Percentiles rank a stretch among this genome's conserved stretches.
Evolutionary conservation across 202 grass and related monocot species (phyloP).

Genomic region (Setaria viridis): DNA sequence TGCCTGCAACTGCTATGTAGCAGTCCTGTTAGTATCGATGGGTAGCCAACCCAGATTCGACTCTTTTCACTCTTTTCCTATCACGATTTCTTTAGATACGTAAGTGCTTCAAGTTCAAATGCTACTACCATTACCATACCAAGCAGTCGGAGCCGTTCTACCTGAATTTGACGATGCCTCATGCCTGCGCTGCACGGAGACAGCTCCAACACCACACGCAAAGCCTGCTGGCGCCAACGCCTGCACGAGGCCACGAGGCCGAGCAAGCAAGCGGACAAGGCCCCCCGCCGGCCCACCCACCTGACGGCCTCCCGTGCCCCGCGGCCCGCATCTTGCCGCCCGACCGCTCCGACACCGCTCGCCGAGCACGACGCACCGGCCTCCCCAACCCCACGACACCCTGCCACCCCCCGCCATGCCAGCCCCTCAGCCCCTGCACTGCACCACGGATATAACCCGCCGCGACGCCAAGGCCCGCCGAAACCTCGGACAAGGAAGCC

Average conservation of each 20-base stretch:
- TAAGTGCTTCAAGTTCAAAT: too few relatives aligned
- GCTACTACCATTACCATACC: too few relatives aligned
- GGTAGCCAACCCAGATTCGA: too few relatives aligned
- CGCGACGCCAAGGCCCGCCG: not conserved
- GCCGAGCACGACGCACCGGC: constrained; percentile 41
- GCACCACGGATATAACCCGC: not conserved
- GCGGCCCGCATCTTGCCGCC: constrained; percentile 28
- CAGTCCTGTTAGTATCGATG: too few relatives aligned
- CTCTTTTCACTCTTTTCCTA: too few relatives aligned
- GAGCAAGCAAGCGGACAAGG: not conserved
- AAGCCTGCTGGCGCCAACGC: constrained; percentile 11
- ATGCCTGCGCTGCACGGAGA: not conserved
- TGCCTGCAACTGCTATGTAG: too few relatives aligned
- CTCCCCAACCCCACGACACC: constrained; percentile 16
- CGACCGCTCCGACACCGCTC: constrained; percentile 39
- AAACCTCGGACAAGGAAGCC: not conserved
- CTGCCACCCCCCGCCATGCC: not conserved
- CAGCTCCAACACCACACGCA: not conserved
- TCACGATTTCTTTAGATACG: too few relatives aligned
- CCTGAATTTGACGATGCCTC: too few relatives aligned
- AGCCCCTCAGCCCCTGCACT: too few relatives aligned
- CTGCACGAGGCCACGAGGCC: not conserved
- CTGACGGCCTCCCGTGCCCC: constrained; percentile 26
- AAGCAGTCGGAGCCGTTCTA: not conserved
- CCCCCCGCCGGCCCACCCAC: constrained; percentile 30